A percentile compares a stretch with the other conserved stretches of the same genome.
Conservation (phyloP, 2,329 filamentous ascomycete species). For the Diaporthe capsici region DNA sequence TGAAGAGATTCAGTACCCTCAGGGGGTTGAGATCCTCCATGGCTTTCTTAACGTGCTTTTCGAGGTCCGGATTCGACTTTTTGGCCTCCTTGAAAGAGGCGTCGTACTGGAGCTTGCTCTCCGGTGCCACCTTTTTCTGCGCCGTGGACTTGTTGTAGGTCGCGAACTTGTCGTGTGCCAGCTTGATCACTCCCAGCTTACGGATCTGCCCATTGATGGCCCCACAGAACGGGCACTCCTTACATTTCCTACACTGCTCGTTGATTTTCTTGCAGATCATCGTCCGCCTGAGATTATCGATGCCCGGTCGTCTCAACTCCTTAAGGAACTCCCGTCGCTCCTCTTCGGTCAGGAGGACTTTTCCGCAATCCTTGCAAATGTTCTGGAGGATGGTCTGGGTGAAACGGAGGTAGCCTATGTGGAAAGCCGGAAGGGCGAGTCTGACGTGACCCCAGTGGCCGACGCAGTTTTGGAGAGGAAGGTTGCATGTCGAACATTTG, state of each 20-base stretch:
- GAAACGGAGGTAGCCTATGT: slow-evolving; percentile 95
- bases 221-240: slow-evolving; percentile 84
- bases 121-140: slow-evolving; percentile 84
- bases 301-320: slow-evolving; percentile 82
- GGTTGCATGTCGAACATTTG: slow-evolving; percentile 85
- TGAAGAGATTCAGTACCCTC: slow-evolving; percentile 90
- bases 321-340: slow-evolving; percentile 85
- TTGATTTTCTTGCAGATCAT: slow-evolving; percentile 90
- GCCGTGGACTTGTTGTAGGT: slow-evolving; percentile 91
- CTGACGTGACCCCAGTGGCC: slow-evolving; percentile 97
- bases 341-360: slow-evolving; percentile 84
- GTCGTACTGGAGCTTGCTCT: slow-evolving; percentile 88
- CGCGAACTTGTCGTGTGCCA: slow-evolving; percentile 93
- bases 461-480: slow-evolving; percentile 86
- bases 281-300: slow-evolving; percentile 89
- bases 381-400: slow-evolving; percentile 93
- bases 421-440: slow-evolving; percentile 91
- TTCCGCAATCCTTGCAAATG: slow-evolving; percentile 95
- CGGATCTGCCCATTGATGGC: slow-evolving; percentile 91
- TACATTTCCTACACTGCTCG: slow-evolving; percentile 89
- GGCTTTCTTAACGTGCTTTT: slow-evolving; percentile 92
- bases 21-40: slow-evolving; percentile 95
- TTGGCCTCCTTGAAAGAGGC: slow-evolving; percentile 86
- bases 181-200: slow-evolving; percentile 92
- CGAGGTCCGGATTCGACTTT: slow-evolving; percentile 83